Evolutionary conservation across 2,329 filamentous ascomycete species (phyloP).

Genomic region (Beauveria varroae): DNA sequence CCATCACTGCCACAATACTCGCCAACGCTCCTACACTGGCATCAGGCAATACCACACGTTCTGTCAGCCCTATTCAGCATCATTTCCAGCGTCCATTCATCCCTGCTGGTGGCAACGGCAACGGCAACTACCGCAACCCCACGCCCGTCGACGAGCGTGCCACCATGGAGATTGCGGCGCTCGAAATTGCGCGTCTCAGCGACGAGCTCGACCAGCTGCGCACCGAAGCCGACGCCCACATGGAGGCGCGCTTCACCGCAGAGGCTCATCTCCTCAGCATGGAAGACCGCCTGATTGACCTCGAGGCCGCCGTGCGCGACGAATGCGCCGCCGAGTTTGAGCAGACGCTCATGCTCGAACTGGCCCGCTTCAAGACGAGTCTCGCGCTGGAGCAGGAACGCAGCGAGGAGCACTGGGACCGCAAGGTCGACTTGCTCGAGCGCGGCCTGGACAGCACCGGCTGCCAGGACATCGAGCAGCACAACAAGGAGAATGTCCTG

Average conservation of each 20-base stretch:
- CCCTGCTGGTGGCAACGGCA: conserved; percentile 25
- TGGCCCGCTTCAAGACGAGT: conserved; percentile 71
- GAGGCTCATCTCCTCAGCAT: conserved; percentile 67
- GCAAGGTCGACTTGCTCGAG: conserved; percentile 66
- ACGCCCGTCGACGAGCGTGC: conserved; percentile 46
- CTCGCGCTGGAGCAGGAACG: conserved; percentile 73
- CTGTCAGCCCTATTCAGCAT: conserved; percentile 25
- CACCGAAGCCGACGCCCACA: conserved; percentile 61
- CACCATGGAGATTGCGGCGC: conserved; percentile 74
- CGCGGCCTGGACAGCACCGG: conserved; percentile 36
- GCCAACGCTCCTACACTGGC: conserved; percentile 23
- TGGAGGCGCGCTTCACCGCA: conserved; percentile 59
- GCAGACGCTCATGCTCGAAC: conserved; percentile 62
- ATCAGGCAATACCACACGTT: conserved; percentile 16
- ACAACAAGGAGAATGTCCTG: conserved; percentile 54
- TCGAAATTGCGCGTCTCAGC: conserved; percentile 71
- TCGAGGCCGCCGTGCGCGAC: conserved; percentile 81
- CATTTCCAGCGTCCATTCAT: conserved; percentile 31
- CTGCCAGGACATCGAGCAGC: conserved; percentile 36
- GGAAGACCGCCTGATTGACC: conserved; percentile 54
- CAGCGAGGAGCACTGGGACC: conserved; percentile 78
- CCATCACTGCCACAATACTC: conserved; percentile 65
- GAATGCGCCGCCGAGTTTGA: conserved; percentile 89
- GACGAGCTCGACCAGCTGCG: conserved; percentile 68
- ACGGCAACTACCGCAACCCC: conserved; percentile 29